Percentiles rank a stretch among this genome's conserved stretches.
These are phyloP conservation scores for Rhodamnia rubescens DNA, from an alignment of 345 rosid species.

Conservation along the genomic window DNA sequence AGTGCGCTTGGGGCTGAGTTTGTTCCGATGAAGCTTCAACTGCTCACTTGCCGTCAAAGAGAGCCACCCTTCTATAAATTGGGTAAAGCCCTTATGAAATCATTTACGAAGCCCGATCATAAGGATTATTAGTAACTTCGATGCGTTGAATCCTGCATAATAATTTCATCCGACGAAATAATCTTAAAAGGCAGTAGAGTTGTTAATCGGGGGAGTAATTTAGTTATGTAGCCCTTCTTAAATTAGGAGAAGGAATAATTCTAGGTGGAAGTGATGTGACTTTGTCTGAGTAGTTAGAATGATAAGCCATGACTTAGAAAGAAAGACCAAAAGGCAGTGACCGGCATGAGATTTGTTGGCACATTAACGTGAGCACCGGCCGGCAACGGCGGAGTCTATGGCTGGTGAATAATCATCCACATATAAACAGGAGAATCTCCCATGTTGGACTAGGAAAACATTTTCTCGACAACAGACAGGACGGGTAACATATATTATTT, in stretches of 20 bases:
- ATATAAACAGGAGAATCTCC: no score
- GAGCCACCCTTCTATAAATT: background rate
- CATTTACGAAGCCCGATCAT: background rate
- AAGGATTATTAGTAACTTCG: background rate
- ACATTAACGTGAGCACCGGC: no score
- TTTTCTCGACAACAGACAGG: no score
- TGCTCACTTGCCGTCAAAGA: background rate
- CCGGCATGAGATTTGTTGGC: background rate
- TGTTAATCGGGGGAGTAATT: no score
- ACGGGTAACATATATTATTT: no score
- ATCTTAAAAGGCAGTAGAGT: background rate
- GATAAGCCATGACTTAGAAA: background rate
- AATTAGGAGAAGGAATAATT: background rate
- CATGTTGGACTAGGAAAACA: no score
- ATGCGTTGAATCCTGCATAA: background rate
- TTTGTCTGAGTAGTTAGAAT: background rate
- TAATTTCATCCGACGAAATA: background rate
- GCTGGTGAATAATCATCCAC: no score
- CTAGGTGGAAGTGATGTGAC: no score
- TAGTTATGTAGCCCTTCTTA: background rate
- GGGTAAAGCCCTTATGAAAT: background rate
- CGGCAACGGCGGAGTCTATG: no score
- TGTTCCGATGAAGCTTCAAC: background rate
- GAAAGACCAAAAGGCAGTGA: background rate
- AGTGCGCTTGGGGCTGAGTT: background rate